Evolutionary conservation across 176 grass and related monocot genomes (phyloP), one percentile per base, ranked within the genome.

Genomic region (Carex scoparia): DNA sequence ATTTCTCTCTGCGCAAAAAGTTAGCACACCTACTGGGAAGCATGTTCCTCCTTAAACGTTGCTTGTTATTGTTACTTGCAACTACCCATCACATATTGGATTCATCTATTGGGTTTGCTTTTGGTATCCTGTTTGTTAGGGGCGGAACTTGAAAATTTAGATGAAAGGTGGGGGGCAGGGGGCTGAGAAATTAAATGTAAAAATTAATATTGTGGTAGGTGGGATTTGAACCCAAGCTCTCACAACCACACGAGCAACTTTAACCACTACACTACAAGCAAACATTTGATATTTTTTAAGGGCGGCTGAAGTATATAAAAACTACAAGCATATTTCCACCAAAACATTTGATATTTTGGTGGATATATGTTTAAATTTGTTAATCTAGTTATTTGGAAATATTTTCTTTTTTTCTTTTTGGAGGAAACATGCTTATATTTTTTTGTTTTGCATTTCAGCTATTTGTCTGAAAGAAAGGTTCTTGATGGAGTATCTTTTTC

Each of bases 391-490:
- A 74, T 53, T 72, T 74, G 70, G n/a, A 74, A 67, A 67, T 31
- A 64, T 11, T 40, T 46, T 71, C 10, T 7, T 62, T 62, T 67
- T 32, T 28, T 37, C 18, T 2, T 31, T 57, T 77, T 56, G 38
- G 11, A 12, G 71, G 44, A 53, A 2, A 32, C 33, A 2, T 56
- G 12, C 4, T 27, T 32, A 56, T 23, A 55, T 56, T 56, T 74
- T 53, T 12, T 53, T 75, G 2, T 23, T 68, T 90, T 84, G 66
- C 61, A 62, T 90, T 93, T 84, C 91, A 98, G 96, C 70, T 98
- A 98, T 70, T 85, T 95, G 54, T 74, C 91, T 85, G 91, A 98
- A 81, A 91, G 96, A 67, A 98, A 92, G 85, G 93, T 98, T 90
- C 89, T 98, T 81, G 87, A 94, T 87, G 93, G 96, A 58, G 67